These are phyloP conservation scores for Coniophora puteana DNA, from an alignment of 1,284 basidiomycete species.

Conservation along the genomic window DNA sequence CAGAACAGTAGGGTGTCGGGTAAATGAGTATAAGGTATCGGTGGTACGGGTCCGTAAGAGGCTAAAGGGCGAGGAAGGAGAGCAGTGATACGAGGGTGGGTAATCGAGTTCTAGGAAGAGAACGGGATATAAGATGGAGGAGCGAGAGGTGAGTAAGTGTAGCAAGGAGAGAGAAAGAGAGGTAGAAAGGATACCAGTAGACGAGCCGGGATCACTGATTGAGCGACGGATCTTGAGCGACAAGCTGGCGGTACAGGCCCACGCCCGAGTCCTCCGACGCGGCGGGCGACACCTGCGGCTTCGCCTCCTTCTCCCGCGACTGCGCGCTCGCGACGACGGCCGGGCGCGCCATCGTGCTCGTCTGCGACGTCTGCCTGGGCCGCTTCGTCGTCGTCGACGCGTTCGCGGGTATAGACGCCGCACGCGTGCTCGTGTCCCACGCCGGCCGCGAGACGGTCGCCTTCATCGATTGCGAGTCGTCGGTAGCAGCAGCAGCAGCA, in stretches of 20 bases:
- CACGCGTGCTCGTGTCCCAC: constrained; percentile 64
- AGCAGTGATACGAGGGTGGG: constrained; percentile 16
- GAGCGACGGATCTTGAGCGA: constrained; percentile 68
- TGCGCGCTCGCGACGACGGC: constrained; percentile 29
- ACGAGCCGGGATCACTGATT: constrained; percentile 28
- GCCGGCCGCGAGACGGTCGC: constrained; percentile 66
- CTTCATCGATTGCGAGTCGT: constrained; percentile 62
- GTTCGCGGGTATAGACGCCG: constrained; percentile 34
- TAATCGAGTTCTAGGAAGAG: too few species aligned
- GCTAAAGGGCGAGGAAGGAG: constrained; percentile 13
- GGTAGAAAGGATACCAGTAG: constrained; percentile 17
- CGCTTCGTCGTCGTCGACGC: constrained; percentile 44
- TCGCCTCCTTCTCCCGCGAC: constrained; percentile 26
- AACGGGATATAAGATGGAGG: constrained; percentile 20
- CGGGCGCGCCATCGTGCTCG: constrained; percentile 48
- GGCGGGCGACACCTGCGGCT: constrained; percentile 63
- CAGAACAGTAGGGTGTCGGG: too few species aligned
- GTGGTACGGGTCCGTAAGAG: too few species aligned
- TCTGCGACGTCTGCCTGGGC: constrained; percentile 67
- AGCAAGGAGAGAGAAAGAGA: constrained; percentile 18
- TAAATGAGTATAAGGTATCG: too few species aligned
- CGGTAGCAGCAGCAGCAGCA: too few species aligned
- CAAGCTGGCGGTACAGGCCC: constrained; percentile 73
- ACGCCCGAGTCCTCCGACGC: constrained; percentile 84
- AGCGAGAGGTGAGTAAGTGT: constrained; percentile 19